Evolutionary conservation across 2,329 filamentous ascomycete species (phyloP).

Genomic region (Penicillium sp.): DNA sequence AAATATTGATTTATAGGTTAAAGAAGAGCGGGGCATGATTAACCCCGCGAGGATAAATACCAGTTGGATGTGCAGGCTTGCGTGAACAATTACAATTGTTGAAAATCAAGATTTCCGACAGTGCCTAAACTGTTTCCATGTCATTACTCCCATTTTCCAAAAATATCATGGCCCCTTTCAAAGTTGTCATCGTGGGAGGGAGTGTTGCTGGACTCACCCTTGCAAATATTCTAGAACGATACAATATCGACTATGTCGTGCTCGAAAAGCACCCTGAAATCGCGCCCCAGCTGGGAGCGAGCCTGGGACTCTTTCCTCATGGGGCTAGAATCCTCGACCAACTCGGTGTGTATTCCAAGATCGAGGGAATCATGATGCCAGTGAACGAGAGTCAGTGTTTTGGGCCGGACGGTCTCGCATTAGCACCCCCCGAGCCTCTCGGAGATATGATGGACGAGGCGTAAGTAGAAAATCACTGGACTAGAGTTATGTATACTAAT

Average conservation of each 20-base stretch:
- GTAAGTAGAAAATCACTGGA: too few relatives aligned
- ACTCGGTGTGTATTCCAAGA: slow-evolving; percentile 45
- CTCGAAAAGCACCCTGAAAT: slow-evolving; percentile 48
- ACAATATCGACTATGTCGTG: slow-evolving; percentile 54
- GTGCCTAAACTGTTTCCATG: too few relatives aligned
- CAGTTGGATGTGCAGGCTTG: too few relatives aligned
- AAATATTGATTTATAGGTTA: too few relatives aligned
- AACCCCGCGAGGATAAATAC: too few relatives aligned
- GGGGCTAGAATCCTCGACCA: slow-evolving; percentile 56
- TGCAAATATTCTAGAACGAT: slow-evolving; percentile 51
- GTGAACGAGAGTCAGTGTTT: not conserved
- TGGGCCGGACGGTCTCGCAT: slow-evolving; percentile 8
- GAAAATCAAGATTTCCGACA: too few relatives aligned
- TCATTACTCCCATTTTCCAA: too few relatives aligned
- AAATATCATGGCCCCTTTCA: slow-evolving; percentile 19
- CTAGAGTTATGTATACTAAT: not conserved
- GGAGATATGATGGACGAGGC: slow-evolving; percentile 6
- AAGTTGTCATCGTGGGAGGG: slow-evolving; percentile 55
- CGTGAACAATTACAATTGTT: too few relatives aligned
- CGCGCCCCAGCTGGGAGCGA: slow-evolving; percentile 52
- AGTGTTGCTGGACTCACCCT: slow-evolving; percentile 54
- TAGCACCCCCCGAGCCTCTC: not conserved
- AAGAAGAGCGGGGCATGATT: too few relatives aligned
- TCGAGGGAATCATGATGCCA: not conserved
- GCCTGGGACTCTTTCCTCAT: slow-evolving; percentile 51